phyloP scores from a whole-genome alignment of 352 stramenopile species.

The Pythium monospermum region DNA sequence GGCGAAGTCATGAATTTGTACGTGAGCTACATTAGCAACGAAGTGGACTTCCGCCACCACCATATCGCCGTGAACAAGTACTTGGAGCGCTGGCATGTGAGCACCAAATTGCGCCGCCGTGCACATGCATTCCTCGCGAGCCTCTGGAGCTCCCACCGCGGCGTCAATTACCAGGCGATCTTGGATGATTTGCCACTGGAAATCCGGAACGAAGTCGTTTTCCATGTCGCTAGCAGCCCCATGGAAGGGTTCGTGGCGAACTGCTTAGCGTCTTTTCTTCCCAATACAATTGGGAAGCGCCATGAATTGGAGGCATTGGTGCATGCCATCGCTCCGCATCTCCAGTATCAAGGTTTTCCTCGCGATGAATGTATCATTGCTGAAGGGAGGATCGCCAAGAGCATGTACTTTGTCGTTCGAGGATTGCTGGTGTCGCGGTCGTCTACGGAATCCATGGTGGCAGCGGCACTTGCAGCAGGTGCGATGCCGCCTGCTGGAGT shows the following conservation, averaged over 20 bases:
- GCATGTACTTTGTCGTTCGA: constrained; percentile 73
- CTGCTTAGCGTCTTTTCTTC: constrained; percentile 42
- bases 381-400: constrained; percentile 57
- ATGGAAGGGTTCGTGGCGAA: constrained; percentile 31
- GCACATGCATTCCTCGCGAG: constrained; percentile 44
- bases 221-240: constrained; percentile 36
- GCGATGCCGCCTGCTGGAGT: too few species aligned
- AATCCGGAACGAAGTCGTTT: constrained; percentile 46
- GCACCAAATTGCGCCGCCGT: constrained; percentile 27
- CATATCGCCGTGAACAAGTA: constrained; percentile 52
- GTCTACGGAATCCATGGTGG: constrained; percentile 6
- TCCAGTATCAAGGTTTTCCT: constrained; percentile 62
- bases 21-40: constrained; percentile 50
- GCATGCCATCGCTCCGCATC: constrained; percentile 32
- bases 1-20: constrained; percentile 48
- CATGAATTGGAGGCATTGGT: constrained; percentile 18
- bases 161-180: constrained; percentile 51
- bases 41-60: constrained; percentile 59
- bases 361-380: constrained; percentile 54
- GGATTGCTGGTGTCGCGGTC: constrained; percentile 33
- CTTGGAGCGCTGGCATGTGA: constrained; percentile 42
- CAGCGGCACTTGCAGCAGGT: constrained; percentile 4
- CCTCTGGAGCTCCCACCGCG: constrained; percentile 52
- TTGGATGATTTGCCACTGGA: constrained; percentile 47
- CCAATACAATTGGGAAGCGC: constrained; percentile 26